These are phyloP conservation scores for Penicillium sp. DNA, from an alignment of 2,329 filamentous ascomycete species.

Conservation along the genomic window DNA sequence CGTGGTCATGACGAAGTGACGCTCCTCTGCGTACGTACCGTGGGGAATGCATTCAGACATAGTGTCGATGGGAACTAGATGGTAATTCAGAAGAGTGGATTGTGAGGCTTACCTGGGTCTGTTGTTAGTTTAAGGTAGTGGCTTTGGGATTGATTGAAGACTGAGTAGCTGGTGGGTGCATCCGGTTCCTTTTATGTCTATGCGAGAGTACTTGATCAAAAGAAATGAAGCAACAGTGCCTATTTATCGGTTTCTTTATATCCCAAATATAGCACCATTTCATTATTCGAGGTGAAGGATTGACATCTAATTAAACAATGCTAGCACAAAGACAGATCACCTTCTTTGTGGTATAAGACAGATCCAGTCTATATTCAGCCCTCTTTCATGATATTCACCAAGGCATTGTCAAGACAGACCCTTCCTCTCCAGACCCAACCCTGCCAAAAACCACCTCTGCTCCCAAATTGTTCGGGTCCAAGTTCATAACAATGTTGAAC, in stretches of 20 bases:
- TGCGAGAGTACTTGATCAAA: not conserved
- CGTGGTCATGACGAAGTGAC: not conserved
- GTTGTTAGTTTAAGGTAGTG: too few species aligned
- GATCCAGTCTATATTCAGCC: not conserved
- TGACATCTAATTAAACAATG: not conserved
- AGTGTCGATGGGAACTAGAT: not conserved
- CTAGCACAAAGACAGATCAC: not conserved
- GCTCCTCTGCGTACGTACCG: slow-evolving; percentile 3
- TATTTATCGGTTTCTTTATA: not conserved
- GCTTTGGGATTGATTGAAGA: not conserved
- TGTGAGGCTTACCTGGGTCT: not conserved
- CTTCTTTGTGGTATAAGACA: not conserved
- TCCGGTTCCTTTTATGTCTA: not conserved
- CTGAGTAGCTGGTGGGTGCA: not conserved
- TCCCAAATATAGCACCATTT: not conserved
- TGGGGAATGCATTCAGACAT: not conserved
- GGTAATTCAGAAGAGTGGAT: not conserved
- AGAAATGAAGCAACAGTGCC: not conserved
- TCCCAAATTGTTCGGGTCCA: slow-evolving; percentile 22
- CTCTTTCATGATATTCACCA: slow-evolving; percentile 13
- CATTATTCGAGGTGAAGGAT: not conserved
- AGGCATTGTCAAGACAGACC: slow-evolving; percentile 28
- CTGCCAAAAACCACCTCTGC: slow-evolving; percentile 39
- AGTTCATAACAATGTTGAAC: slow-evolving; percentile 40
- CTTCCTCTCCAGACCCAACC: slow-evolving; percentile 29